Evolutionary conservation across 345 rosid species (phyloP), one percentile per base, ranked within the genome.

Genomic region (Eucalyptus coolabah): DNA sequence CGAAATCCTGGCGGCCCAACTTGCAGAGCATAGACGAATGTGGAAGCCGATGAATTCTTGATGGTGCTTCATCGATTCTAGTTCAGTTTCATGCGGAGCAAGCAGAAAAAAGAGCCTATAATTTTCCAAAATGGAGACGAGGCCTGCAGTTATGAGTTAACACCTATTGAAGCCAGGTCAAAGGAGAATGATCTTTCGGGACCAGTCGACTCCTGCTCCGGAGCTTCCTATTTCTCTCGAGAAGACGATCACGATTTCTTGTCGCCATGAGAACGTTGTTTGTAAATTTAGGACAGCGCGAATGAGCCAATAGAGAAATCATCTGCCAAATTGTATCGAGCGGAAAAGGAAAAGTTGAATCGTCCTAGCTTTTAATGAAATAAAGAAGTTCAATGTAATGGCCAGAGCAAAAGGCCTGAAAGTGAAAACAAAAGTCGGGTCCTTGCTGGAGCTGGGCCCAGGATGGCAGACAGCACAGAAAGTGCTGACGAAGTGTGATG

Each of bases 1-100:
- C 96, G 67, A 98, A 95, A 91, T 91, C 97, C 88, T 98, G 99
- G 99, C 93, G 95, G 69, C 99, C 99, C 28, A 94, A 95, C 51
- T 90, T 98, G 85, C 96, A 94, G 34, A 98, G 99, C 94, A 97
- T 97, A 90, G 94, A 95, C 12, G 99, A 97, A 94, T 93, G 96
- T 83, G 93, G 90, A 8, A 93, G 94, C 91, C 94, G 92, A 94
- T 81, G 83, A 77, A 24, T 23, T 40, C 30, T 23, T 1, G 28
- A 26, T 12, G 89, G 88, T 59, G 88, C 23, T 87, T 90, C 88
- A 77, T 77, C 47, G 8, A 37, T 77, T 40, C 83, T 40, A 77
- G 83, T 21, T 37, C 83, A 37, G 30, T 40, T 37, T 21, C 83
- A 77, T 40, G 47, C 83, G 4, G 47, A 77, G 83, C 9, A 77